Evolutionary conservation across 257 asterid genomes (phyloP).

Genomic region (Scutellaria barbata): DNA sequence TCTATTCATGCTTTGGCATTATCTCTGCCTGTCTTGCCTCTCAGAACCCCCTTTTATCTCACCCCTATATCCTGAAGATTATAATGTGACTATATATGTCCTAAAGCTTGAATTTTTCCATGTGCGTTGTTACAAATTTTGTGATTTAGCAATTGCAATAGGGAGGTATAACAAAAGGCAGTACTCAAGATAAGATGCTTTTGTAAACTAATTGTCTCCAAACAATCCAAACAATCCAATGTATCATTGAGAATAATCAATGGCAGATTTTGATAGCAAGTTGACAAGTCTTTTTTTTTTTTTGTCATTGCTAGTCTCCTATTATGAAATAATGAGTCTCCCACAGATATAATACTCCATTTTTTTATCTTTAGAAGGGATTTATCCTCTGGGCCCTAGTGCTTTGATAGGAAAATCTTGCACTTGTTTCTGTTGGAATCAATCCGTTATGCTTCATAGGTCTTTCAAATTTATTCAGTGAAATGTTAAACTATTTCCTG

Average conservation of each 20-base stretch:
- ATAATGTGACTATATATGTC: not conserved
- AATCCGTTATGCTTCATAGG: not conserved
- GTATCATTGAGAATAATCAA: not conserved
- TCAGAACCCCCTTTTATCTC: not conserved
- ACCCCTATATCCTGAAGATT: not conserved
- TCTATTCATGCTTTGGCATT: not conserved
- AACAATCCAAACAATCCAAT: not conserved
- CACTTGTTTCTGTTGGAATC: too few relatives aligned
- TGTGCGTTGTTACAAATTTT: not conserved
- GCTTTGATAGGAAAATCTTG: not conserved
- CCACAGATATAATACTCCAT: too few relatives aligned
- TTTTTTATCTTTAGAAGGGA: not conserved
- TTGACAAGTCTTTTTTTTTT: not conserved
- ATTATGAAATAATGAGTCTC: too few relatives aligned
- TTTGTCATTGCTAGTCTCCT: too few relatives aligned
- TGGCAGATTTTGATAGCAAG: not conserved
- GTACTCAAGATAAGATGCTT: not conserved
- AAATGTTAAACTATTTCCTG: not conserved
- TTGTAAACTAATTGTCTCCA: not conserved
- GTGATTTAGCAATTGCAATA: not conserved
- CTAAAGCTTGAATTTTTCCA: not conserved
- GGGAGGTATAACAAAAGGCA: not conserved
- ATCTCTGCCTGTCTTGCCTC: not conserved
- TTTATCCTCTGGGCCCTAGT: not conserved
- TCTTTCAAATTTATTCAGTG: not conserved